A percentile compares a stretch with the other conserved stretches of the same genome.
These are phyloP conservation scores for Hypericum androsaemum DNA, from an alignment of 345 rosid species.

Conservation along the genomic window DNA sequence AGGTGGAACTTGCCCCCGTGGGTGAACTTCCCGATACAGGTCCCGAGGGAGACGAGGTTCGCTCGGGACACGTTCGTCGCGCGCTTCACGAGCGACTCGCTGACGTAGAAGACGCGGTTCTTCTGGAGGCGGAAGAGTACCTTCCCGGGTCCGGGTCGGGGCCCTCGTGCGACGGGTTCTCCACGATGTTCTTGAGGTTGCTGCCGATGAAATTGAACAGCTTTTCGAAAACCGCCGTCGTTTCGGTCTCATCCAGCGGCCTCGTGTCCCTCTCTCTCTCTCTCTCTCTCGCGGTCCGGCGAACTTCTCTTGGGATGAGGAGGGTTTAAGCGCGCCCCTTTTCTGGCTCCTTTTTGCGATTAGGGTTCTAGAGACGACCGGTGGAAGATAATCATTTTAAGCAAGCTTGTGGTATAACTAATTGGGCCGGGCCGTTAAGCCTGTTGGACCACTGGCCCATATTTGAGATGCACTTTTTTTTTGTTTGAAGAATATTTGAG, in stretches of 20 bases:
- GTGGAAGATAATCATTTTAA: no score
- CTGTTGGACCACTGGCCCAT: no score
- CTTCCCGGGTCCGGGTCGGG: conserved; percentile 60
- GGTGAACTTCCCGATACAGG: conserved; percentile 79
- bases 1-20: conserved; percentile 69
- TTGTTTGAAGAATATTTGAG: no score
- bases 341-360: no score
- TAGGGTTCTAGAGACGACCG: no score
- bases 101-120: conserved; percentile 66
- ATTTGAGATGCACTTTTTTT: no score
- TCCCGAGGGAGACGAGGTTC: conserved; percentile 56
- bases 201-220: conserved; percentile 71
- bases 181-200: conserved; percentile 85
- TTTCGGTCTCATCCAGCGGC: conserved; percentile 84
- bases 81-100: conserved; percentile 70
- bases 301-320: no score
- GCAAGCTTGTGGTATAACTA: no score
- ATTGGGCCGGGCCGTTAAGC: no score
- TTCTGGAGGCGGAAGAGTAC: conserved; percentile 83
- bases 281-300: no score
- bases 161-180: conserved; percentile 79
- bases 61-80: conserved; percentile 65
- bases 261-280: conserved; percentile 42
- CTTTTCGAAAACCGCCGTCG: conserved; percentile 77
- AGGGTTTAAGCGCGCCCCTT: no score